Evolutionary conservation across 1,284 basidiomycete species (phyloP).

Genomic region (Meira miltonrushii): DNA sequence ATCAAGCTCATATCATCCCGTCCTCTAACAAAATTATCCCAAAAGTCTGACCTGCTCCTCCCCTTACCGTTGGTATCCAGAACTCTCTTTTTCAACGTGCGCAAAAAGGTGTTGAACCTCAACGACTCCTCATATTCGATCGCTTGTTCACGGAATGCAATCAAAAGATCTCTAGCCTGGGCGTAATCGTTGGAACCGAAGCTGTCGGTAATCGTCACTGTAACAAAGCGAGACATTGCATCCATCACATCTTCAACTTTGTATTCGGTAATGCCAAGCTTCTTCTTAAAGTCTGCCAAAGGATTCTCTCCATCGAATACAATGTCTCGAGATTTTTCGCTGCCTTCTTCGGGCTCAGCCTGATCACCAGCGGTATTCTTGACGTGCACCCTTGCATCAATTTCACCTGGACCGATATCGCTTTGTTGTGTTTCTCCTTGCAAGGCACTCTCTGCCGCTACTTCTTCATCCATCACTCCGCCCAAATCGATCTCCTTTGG

Average conservation of each 20-base stretch:
- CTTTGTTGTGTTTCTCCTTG: neutral
- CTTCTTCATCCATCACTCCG: conserved; percentile 10
- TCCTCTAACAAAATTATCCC: conserved; percentile 9
- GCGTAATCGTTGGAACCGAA: conserved; percentile 8
- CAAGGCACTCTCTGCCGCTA: neutral
- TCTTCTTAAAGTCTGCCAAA: neutral
- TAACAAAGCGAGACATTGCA: neutral
- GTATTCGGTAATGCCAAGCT: neutral
- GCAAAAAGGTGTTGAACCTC: conserved; percentile 8
- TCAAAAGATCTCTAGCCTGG: conserved; percentile 1
- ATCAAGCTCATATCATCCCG: conserved; percentile 9
- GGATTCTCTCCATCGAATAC: neutral
- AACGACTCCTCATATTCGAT: conserved; percentile 11
- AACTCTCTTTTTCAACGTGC: conserved; percentile 9
- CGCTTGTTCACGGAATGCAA: neutral
- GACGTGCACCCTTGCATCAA: neutral
- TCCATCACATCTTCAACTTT: conserved; percentile 2
- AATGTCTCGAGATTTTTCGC: neutral
- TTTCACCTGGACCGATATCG: neutral
- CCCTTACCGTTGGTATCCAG: neutral
- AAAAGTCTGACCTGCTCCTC: conserved; percentile 5
- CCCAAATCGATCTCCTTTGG: conserved; percentile 4
- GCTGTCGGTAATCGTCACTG: neutral
- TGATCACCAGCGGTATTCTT: neutral
- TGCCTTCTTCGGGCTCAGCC: conserved; percentile 8